A percentile compares a stretch with the other conserved stretches of the same genome.
phyloP scores from a whole-genome alignment of 495 filamentous ascomycete genomes.

The Aspergillus hancockii region DNA sequence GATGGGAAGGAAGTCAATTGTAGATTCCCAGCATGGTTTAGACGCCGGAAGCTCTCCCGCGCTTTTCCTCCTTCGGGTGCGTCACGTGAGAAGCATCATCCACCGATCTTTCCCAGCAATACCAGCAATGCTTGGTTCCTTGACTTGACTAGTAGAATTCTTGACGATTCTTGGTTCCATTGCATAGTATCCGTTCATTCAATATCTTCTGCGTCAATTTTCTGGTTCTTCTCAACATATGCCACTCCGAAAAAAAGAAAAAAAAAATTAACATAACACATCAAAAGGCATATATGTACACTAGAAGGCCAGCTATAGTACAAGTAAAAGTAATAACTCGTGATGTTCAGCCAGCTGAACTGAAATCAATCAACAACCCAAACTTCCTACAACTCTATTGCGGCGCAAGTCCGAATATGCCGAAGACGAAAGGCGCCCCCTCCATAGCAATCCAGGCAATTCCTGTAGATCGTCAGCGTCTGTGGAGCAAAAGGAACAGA shows the following conservation, averaged over 20 bases:
- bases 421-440: slow-evolving; percentile 64
- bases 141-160: too few relatives aligned
- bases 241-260: background rate
- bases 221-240: too few relatives aligned
- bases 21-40: slow-evolving; percentile 2
- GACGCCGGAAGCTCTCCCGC: background rate
- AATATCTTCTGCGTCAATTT: background rate
- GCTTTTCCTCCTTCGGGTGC: background rate
- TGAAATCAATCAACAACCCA: background rate
- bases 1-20: background rate
- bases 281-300: slow-evolving; percentile 20
- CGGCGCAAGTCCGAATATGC: slow-evolving; percentile 58
- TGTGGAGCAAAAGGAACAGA: background rate
- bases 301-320: slow-evolving; percentile 18
- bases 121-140: background rate
- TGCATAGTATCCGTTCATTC: background rate
- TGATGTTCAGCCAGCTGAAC: slow-evolving; percentile 19
- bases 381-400: slow-evolving; percentile 2
- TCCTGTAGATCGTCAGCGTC: slow-evolving; percentile 41
- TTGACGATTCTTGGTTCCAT: background rate
- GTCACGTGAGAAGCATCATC: slow-evolving; percentile 2
- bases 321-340: slow-evolving; percentile 6
- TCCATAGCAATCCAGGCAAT: slow-evolving; percentile 77
- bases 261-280: slow-evolving; percentile 1
- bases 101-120: background rate